Base-by-base conservation (phyloP, 2,329 filamentous ascomycete species). In the Didymosphaeria variabile region DNA sequence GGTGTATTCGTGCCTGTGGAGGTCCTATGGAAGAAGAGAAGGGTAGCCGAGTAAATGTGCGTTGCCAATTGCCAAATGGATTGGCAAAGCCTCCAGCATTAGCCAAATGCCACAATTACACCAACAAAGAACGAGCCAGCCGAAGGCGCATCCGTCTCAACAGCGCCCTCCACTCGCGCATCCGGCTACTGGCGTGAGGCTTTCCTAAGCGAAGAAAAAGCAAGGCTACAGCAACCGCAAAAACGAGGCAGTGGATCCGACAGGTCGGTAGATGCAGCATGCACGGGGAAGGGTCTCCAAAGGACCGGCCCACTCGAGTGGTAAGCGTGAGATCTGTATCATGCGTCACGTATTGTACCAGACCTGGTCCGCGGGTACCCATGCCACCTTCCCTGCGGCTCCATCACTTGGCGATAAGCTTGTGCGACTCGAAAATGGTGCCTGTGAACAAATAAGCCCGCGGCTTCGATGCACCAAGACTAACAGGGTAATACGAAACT, bases 401-500 rank as follows among this genome's bases (percentile, higher is more conserved):
- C 59, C 68, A 54, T 58, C 56, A 36, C 74, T 77, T 77, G 74
- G 73, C 74, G 72, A 75, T 77, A 76, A 71, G 66, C 59, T 62
- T 73, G 75, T 77, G 67, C 66, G 42, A 75, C 73, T 52, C 52
- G 50, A 66, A 63, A 64, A 62, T 60, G 62, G 59, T 61, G 61
- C 64, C 62, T 67, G 66, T 66, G 65, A 62, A 66, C 64, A 66
- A 57, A 60, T 61, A 68, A 63, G 68, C 63, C 61, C 66, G 60
- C 62, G 53, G 62, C 67, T 65, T 62, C 61, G 62, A 72, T 74
- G 72, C 72, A 74, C 56, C 52, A 57, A 57, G 66, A 67, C 70
- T 57, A 59, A 73, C 73, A 54, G 57, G 69, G 71, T 46, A 64
- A 47, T 53, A 51, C 47, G 46, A 63, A 68, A 63, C 54, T 58